phyloP scores from a whole-genome alignment of 768 basidiomycete genomes.

The Kwoniella europaea region DNA sequence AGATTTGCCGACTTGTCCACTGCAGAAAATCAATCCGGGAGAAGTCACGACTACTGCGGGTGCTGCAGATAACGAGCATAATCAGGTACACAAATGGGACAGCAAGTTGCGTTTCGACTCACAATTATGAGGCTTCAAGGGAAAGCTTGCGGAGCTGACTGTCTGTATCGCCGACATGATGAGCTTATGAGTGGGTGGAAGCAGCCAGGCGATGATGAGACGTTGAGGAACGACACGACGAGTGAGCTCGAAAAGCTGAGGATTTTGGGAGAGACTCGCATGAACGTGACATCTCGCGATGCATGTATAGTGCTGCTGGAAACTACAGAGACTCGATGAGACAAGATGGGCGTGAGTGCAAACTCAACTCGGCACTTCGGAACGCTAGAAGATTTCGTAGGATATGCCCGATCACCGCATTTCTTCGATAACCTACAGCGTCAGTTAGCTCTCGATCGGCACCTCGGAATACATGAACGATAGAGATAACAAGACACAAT shows the following conservation, averaged over 20 bases:
- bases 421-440: not conserved
- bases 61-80: too few relatives aligned
- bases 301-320: not conserved
- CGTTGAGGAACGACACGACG: not conserved
- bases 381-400: not conserved
- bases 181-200: too few relatives aligned
- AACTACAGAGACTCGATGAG: not conserved
- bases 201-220: not conserved
- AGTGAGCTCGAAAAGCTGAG: not conserved
- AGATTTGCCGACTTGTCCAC: too few relatives aligned
- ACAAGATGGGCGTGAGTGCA: not conserved
- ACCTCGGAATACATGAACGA: not conserved
- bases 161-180: too few relatives aligned
- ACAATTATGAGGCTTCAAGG: too few relatives aligned
- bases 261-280: not conserved
- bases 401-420: constrained; percentile 3
- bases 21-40: too few relatives aligned
- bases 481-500: not conserved
- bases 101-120: too few relatives aligned
- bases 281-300: not conserved
- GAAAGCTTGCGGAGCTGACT: too few relatives aligned
- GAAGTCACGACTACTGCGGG: too few relatives aligned
- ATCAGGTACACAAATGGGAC: too few relatives aligned
- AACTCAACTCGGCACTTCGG: constrained; percentile 1
- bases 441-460: constrained; percentile 1